phyloP scores from a whole-genome alignment of 768 basidiomycete genomes.

The Phanerochaete carnosa region DNA sequence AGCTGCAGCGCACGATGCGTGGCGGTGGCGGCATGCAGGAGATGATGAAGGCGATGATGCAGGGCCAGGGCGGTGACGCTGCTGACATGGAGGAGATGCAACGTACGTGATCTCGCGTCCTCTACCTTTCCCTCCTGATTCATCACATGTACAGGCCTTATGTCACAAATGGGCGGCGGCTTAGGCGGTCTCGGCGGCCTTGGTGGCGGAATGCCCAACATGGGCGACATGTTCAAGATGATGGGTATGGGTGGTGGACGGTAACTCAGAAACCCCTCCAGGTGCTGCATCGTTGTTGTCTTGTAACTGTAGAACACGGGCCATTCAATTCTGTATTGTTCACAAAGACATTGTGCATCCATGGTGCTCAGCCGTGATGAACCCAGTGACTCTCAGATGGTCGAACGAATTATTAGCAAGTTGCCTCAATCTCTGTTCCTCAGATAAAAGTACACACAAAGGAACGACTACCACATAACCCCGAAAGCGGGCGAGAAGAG shows the following conservation, averaged over 20 bases:
- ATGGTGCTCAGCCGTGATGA: slow-evolving; percentile 11
- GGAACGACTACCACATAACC: slow-evolving; percentile 28
- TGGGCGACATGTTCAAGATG: slow-evolving; percentile 84
- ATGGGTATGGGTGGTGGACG: slow-evolving; percentile 58
- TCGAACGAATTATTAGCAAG: slow-evolving; percentile 17
- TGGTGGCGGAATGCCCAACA: slow-evolving; percentile 64
- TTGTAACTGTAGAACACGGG: slow-evolving; percentile 7
- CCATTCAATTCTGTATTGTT: slow-evolving; percentile 5
- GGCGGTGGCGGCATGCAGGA: slow-evolving; percentile 91
- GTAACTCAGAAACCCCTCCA: slow-evolving; percentile 8
- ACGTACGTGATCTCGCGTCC: slow-evolving; percentile 43
- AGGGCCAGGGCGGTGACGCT: slow-evolving; percentile 86
- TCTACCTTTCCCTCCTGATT: slow-evolving; percentile 6
- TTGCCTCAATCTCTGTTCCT: slow-evolving; percentile 27
- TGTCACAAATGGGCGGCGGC: slow-evolving; percentile 78
- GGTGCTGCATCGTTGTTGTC: neutral
- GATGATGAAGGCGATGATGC: slow-evolving; percentile 99
- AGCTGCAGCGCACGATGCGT: slow-evolving; percentile 82
- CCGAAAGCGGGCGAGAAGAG: slow-evolving; percentile 17
- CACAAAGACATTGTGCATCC: neutral
- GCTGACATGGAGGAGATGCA: slow-evolving; percentile 95
- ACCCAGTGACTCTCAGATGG: too few species aligned
- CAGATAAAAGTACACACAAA: slow-evolving; percentile 27
- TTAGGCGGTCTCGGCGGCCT: slow-evolving; percentile 60
- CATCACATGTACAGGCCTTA: slow-evolving; percentile 59